A percentile compares a stretch with the other conserved stretches of the same genome.
Conservation (phyloP, 495 filamentous ascomycete species). For the Penicillium taxi region DNA sequence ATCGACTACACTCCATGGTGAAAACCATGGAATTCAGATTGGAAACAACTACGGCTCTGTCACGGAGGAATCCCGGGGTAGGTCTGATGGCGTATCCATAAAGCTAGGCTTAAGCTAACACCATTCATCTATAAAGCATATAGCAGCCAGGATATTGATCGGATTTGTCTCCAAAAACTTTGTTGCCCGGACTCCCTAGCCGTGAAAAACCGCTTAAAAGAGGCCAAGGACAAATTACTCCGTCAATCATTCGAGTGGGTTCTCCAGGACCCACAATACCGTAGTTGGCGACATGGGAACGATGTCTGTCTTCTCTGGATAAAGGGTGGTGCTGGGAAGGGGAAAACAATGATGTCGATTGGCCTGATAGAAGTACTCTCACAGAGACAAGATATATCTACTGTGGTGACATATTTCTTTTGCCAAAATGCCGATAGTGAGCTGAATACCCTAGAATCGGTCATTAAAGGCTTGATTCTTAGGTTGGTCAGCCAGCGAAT, state of each 20-base stretch:
- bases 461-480: conserved; percentile 34
- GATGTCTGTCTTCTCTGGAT: conserved; percentile 30
- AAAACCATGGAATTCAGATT: conserved; percentile 4
- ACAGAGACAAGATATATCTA: background rate
- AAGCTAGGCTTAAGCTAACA: background rate
- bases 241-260: conserved; percentile 4
- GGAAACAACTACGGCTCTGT: background rate
- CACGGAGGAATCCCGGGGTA: background rate
- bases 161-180: conserved; percentile 1
- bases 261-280: conserved; percentile 2
- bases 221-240: conserved; percentile 4
- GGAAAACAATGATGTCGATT: conserved; percentile 17
- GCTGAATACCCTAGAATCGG: conserved; percentile 29
- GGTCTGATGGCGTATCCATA: background rate
- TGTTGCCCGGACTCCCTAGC: conserved; percentile 3
- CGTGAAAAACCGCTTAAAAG: conserved; percentile 7
- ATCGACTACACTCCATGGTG: background rate
- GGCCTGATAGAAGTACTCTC: conserved; percentile 8
- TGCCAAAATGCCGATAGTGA: conserved; percentile 28
- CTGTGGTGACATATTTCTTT: conserved; percentile 38
- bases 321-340: conserved; percentile 35
- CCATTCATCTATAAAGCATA: too few species aligned
- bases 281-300: background rate
- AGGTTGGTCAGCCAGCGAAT: conserved; percentile 21
- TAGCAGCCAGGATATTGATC: conserved; percentile 4